Conservation (phyloP, 306 rosid species). For the peach (Prunus persica) region DNA sequence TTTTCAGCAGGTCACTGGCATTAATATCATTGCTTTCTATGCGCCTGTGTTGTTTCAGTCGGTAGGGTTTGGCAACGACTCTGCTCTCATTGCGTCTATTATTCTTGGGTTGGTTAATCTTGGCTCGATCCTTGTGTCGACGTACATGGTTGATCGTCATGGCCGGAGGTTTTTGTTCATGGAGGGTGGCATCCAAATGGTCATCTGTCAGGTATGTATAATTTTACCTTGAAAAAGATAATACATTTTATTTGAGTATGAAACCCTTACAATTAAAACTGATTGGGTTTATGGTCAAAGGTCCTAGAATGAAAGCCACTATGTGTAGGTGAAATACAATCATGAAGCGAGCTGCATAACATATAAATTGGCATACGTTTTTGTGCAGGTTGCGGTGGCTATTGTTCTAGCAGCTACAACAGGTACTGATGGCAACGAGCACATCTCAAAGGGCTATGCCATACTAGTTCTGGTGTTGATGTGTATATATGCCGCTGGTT, state of each 20-base stretch:
- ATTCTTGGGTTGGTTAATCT: conserved; percentile 55
- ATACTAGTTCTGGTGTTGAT: conserved; percentile 47
- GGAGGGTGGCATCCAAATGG: conserved; percentile 59
- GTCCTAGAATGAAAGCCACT: no score
- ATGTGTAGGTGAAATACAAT: no score
- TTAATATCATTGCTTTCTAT: conserved; percentile 66
- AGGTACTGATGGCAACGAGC: conserved; percentile 45
- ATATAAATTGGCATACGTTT: no score
- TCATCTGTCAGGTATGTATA: conserved; percentile 42
- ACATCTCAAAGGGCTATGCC: conserved; percentile 43
- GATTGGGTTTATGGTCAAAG: no score
- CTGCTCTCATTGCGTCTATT: conserved; percentile 50
- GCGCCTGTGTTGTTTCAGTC: conserved; percentile 68
- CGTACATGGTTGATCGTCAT: conserved; percentile 54
- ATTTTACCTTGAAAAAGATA: no score
- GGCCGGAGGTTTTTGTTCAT: conserved; percentile 66
- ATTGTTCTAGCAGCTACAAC: conserved; percentile 36
- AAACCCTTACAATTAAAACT: no score
- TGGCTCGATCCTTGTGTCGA: conserved; percentile 39
- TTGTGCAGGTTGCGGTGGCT: conserved; percentile 42
- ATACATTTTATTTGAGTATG: no score
- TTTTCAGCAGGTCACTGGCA: conserved; percentile 64
- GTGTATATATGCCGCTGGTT: conserved; percentile 55
- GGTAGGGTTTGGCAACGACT: conserved; percentile 56
- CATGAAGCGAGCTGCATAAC: no score